These are phyloP conservation scores for Globisporangium cylindrosporum DNA, from an alignment of 352 stramenopile genomes.

Conservation along the genomic window DNA sequence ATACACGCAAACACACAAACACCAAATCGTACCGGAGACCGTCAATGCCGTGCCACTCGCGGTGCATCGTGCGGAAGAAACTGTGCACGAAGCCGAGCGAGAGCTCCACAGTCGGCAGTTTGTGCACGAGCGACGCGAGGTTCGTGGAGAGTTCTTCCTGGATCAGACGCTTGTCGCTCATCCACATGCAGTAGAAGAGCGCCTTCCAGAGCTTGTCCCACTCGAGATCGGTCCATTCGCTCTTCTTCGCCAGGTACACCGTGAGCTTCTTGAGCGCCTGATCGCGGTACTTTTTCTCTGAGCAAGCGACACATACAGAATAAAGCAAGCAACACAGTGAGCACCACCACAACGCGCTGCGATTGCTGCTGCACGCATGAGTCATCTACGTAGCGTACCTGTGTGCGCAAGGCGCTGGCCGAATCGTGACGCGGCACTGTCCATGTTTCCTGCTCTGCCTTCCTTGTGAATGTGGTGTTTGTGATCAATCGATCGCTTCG, in stretches of 20 bases:
- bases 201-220: constrained; percentile 90
- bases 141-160: constrained; percentile 79
- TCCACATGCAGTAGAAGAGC: constrained; percentile 90
- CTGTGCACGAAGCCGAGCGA: constrained; percentile 73
- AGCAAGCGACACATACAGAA: background rate
- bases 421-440: constrained; percentile 80
- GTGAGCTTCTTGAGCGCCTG: constrained; percentile 81
- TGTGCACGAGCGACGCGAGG: constrained; percentile 58
- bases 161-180: constrained; percentile 84
- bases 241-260: constrained; percentile 65
- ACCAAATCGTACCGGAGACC: constrained; percentile 43
- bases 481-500: background rate
- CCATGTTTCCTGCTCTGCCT: constrained; percentile 28
- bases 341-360: background rate
- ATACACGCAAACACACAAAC: background rate
- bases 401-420: constrained; percentile 84
- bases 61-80: constrained; percentile 84
- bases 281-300: constrained; percentile 86
- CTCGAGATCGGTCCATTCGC: constrained; percentile 65
- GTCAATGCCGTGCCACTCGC: constrained; percentile 85
- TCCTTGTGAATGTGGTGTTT: background rate
- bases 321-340: constrained; percentile 16
- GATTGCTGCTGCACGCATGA: background rate
- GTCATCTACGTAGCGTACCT: constrained; percentile 25
- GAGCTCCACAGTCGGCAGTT: constrained; percentile 37